phyloP scores from a whole-genome alignment of 2,329 filamentous ascomycete genomes.

The Botrytis byssoidea region DNA sequence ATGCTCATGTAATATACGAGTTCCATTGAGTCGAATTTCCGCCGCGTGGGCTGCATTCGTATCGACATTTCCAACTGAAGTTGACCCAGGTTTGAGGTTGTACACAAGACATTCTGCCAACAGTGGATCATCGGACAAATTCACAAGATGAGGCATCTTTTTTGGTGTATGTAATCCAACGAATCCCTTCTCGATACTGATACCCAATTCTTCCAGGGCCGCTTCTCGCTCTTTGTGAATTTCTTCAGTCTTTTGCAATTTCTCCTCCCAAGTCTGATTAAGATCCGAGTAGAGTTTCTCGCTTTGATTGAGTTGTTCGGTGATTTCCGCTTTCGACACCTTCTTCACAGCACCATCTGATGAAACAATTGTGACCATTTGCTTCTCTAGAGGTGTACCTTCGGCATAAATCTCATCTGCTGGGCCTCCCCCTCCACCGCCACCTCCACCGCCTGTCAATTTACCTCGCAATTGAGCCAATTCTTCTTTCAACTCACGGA shows the following conservation, averaged over 20 bases:
- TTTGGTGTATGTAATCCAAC: slow-evolving; percentile 94
- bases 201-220: slow-evolving; percentile 91
- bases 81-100: slow-evolving; percentile 93
- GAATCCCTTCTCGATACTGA: slow-evolving; percentile 98
- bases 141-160: slow-evolving; percentile 99
- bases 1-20: slow-evolving; percentile 87
- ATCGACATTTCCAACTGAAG: slow-evolving; percentile 91
- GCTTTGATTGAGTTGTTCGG: slow-evolving; percentile 91
- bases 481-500: slow-evolving; percentile 95
- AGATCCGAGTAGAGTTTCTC: slow-evolving; percentile 95
- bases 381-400: slow-evolving; percentile 88
- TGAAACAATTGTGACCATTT: slow-evolving; percentile 91
- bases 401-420: slow-evolving; percentile 86
- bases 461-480: slow-evolving; percentile 82
- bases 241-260: slow-evolving; percentile 88
- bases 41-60: slow-evolving; percentile 71
- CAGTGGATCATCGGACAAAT: slow-evolving; percentile 90
- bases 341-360: slow-evolving; percentile 86
- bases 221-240: slow-evolving; percentile 97
- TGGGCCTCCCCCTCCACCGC: slow-evolving; percentile 44
- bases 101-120: slow-evolving; percentile 96
- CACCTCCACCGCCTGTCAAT: slow-evolving; percentile 58
- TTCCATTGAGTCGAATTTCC: slow-evolving; percentile 91
- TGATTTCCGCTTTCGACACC: slow-evolving; percentile 97
- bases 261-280: slow-evolving; percentile 99